These are phyloP conservation scores for Cyberlindnera misumaiensis DNA, from an alignment of 805 yeast genomes.

Conservation along the genomic window DNA sequence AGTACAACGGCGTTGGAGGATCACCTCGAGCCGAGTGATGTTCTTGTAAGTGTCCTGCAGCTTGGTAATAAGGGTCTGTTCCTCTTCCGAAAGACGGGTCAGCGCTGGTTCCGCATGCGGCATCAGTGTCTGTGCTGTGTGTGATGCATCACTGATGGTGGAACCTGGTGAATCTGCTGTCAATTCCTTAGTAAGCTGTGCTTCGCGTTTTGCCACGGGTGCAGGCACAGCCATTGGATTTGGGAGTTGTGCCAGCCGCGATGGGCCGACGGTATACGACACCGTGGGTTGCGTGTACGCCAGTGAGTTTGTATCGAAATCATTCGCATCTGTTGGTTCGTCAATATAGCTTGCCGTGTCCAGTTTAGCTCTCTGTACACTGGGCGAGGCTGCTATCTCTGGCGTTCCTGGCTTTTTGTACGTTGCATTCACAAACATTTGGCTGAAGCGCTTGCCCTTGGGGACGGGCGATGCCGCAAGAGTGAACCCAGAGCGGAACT, in stretches of 20 bases:
- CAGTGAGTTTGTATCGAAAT: conserved; percentile 14
- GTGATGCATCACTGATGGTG: conserved; percentile 12
- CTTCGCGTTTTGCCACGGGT: too few relatives aligned
- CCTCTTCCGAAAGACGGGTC: conserved; percentile 41
- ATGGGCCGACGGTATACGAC: neutral
- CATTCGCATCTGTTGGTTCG: conserved; percentile 18
- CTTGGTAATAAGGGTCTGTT: conserved; percentile 60
- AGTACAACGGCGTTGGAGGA: conserved; percentile 65
- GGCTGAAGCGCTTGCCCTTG: conserved; percentile 11
- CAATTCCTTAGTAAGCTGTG: conserved; percentile 6
- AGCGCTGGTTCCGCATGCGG: conserved; percentile 1
- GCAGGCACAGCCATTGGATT: neutral
- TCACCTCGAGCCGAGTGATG: conserved; percentile 60
- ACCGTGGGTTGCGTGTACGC: conserved; percentile 13
- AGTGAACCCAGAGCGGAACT: conserved; percentile 8
- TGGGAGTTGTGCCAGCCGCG: conserved; percentile 1
- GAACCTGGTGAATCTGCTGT: conserved; percentile 19
- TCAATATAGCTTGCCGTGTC: conserved; percentile 16
- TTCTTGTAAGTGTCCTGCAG: conserved; percentile 68
- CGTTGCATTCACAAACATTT: conserved; percentile 12
- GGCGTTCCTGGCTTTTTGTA: conserved; percentile 11
- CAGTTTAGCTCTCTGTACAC: conserved; percentile 8
- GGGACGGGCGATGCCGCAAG: conserved; percentile 1
- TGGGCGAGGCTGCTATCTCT: conserved; percentile 13
- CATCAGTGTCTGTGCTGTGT: conserved; percentile 3